Conservation (phyloP, 2,329 filamentous ascomycete species). For the Pestalotiopsis sp. region DNA sequence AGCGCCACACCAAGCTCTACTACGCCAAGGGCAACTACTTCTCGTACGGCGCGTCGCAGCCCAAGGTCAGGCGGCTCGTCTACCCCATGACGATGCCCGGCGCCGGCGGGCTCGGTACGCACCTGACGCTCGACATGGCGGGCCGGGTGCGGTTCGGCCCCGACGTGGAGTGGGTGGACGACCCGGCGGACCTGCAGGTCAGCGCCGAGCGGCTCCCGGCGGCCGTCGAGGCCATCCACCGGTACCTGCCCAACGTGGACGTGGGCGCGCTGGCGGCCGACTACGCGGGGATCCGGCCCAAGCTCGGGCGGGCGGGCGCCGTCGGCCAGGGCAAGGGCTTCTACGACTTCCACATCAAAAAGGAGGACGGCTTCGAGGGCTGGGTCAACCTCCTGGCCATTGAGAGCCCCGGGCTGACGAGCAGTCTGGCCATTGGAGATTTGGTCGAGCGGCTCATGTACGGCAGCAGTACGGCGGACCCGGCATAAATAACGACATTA, state of each 20-base stretch:
- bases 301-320: constrained; percentile 63
- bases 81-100: constrained; percentile 87
- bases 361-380: constrained; percentile 74
- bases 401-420: constrained; percentile 90
- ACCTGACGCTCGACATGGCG: constrained; percentile 85
- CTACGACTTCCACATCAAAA: constrained; percentile 78
- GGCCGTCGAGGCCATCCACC: constrained; percentile 73
- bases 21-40: constrained; percentile 98
- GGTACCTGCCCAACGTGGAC: constrained; percentile 77
- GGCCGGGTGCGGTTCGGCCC: constrained; percentile 89
- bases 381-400: constrained; percentile 92
- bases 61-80: constrained; percentile 69
- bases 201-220: constrained; percentile 61
- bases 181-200: constrained; percentile 68
- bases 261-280: constrained; percentile 68
- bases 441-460: constrained; percentile 61
- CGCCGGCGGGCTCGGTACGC: constrained; percentile 83
- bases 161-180: constrained; percentile 89
- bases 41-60: constrained; percentile 68
- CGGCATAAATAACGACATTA: neutral
- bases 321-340: constrained; percentile 69
- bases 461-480: constrained; percentile 18
- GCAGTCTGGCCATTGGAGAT: constrained; percentile 81
- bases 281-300: constrained; percentile 91
- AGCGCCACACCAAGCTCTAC: constrained; percentile 60